Conservation (phyloP, 2,329 filamentous ascomycete species). For the Sporothrix dimorphospora region DNA sequence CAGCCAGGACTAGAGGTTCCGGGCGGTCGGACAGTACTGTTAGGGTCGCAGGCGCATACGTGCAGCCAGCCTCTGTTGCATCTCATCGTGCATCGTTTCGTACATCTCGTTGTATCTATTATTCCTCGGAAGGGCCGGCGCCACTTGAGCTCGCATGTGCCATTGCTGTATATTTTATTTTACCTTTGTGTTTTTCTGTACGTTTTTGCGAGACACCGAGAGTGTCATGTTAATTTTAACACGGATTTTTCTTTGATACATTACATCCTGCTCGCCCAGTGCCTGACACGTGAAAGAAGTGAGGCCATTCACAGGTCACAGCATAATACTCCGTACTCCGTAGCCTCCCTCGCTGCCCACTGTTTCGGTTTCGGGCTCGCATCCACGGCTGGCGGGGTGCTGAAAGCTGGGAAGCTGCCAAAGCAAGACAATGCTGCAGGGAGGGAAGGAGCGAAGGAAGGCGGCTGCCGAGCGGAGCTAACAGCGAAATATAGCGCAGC, state of each 20-base stretch:
- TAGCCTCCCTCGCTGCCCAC: not conserved
- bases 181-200: not conserved
- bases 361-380: slow-evolving; percentile 5
- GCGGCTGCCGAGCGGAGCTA: slow-evolving; percentile 12
- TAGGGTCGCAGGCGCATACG: not conserved
- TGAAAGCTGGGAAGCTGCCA: not conserved
- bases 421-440: not conserved
- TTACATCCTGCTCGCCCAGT: not conserved
- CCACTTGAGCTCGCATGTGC: not conserved
- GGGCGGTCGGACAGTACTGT: not conserved
- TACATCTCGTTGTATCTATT: not conserved
- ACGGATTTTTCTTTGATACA: not conserved
- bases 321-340: not conserved
- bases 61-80: not conserved
- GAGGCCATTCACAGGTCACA: not conserved
- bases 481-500: not conserved
- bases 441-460: slow-evolving; percentile 11
- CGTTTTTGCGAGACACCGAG: not conserved
- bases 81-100: not conserved
- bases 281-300: slow-evolving; percentile 1
- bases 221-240: not conserved
- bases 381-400: not conserved
- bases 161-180: slow-evolving; percentile 14
- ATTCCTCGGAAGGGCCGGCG: not conserved
- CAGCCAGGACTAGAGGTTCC: slow-evolving; percentile 1